Evolutionary conservation across 805 yeast species (phyloP), one percentile per base, ranked within the genome.

Genomic region (Phaffomyces thermotolerans): DNA sequence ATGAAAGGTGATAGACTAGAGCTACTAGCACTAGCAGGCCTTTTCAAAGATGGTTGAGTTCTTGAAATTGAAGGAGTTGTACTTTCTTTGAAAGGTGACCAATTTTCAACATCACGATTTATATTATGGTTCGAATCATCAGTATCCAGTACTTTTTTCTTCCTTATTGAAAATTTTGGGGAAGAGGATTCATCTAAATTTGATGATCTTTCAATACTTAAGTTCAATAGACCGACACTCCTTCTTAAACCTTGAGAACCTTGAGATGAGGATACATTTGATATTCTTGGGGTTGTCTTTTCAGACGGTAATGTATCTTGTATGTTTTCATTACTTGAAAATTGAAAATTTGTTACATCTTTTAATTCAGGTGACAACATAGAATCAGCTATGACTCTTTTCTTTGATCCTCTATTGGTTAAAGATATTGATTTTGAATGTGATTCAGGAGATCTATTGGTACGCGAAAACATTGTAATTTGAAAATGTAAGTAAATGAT

Each of bases 191-290:
- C 36, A 13, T 38, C 42, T 8, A 43, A 36, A 5, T 46, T 47
- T 32, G 61, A 65, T 2, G 70, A 57, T 39, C 60, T 65, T 37
- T 69, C 75, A 20, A 74, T 55, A 12, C 78, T 72, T 40, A 76
- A 51, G 43, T 76, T 76, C 48, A 76, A 53, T 9, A 75, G 59
- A 2, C 79, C 79, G 2, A 69, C 73, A 64, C 79, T 73, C 60
- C 81, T 66, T 48, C 78, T 69, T 32, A 76, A 46, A 15, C 66
- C 65, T 34, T 55, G 59, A 0, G 60, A 55, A 3, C 59, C 57
- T 38, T 58, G 61, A 1, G 62, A 56, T 6, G 62, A 58, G 0
- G 52, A n/a, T n/a, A 45, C 42, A 2, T 43, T 33, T 37, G 42
- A 34, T 18, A 51, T 51, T n/a, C 54, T 50, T 13, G 62, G 59